phyloP scores from a whole-genome alignment of 2,329 filamentous ascomycete species.

The Alternaria sp. region DNA sequence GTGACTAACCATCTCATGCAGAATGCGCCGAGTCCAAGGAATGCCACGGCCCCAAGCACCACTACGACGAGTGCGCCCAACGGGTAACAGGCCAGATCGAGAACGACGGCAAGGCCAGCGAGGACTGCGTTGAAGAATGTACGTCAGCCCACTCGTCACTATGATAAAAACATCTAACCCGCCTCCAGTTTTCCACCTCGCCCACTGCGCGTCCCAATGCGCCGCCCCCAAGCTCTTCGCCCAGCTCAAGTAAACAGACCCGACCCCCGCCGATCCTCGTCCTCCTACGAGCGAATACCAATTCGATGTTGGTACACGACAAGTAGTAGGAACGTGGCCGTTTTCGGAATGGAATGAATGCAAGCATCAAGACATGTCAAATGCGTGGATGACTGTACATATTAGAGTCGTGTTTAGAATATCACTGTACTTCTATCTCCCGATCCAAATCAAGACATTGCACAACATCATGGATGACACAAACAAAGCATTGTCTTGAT shows the following conservation, averaged over 20 bases:
- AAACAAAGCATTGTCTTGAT: not conserved
- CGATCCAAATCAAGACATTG: constrained; percentile 3
- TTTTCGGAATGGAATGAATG: constrained; percentile 27
- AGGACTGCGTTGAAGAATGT: constrained; percentile 99
- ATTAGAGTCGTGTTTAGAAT: constrained; percentile 47
- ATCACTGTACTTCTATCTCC: constrained; percentile 42
- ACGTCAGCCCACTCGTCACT: constrained; percentile 55
- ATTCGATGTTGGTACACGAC: constrained; percentile 8
- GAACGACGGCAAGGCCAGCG: constrained; percentile 75
- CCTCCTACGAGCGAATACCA: constrained; percentile 18
- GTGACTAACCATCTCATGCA: constrained; percentile 52
- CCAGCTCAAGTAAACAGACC: constrained; percentile 76
- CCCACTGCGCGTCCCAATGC: constrained; percentile 91
- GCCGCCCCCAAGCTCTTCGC: constrained; percentile 96
- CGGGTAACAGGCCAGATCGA: constrained; percentile 78
- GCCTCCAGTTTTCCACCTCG: constrained; percentile 89
- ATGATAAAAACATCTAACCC: constrained; percentile 8
- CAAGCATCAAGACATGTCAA: constrained; percentile 28
- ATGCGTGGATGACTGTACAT: constrained; percentile 43
- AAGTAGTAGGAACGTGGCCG: constrained; percentile 23
- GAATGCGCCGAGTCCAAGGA: constrained; percentile 88
- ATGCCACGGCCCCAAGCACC: constrained; percentile 91
- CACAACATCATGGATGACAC: not conserved
- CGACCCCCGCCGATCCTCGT: constrained; percentile 12
- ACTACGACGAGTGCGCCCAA: constrained; percentile 98